phyloP scores from a whole-genome alignment of 805 yeast species.

The Ogataea paradorogensis region DNA sequence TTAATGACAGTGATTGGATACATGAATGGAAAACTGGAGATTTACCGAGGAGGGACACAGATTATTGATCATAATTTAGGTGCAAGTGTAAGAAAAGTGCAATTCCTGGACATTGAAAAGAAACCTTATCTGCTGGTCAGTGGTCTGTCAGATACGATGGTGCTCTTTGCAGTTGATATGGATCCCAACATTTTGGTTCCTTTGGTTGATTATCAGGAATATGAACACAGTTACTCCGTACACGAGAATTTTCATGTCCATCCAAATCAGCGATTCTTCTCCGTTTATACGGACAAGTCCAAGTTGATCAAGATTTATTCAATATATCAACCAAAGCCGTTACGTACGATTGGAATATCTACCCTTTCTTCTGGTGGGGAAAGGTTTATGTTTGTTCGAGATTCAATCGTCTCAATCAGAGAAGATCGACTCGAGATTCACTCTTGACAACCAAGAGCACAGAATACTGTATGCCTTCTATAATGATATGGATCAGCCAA shows the following conservation, averaged over 20 bases:
- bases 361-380: conserved; percentile 4
- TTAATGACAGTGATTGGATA: conserved; percentile 1
- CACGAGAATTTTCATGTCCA: conserved; percentile 15
- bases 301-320: conserved; percentile 14
- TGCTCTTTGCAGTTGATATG: conserved; percentile 7
- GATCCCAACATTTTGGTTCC: background rate
- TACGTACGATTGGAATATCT: conserved; percentile 4
- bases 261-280: conserved; percentile 9
- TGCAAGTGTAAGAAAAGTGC: conserved; percentile 15
- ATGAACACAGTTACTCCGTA: conserved; percentile 9
- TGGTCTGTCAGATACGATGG: conserved; percentile 13
- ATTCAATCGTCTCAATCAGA: conserved; percentile 6
- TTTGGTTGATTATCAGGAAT: conserved; percentile 11
- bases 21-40: conserved; percentile 6
- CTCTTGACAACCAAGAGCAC: conserved; percentile 1
- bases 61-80: conserved; percentile 2
- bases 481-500: too few relatives aligned
- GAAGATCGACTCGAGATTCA: conserved; percentile 7
- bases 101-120: conserved; percentile 1
- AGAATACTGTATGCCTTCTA: too few relatives aligned
- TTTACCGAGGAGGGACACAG: background rate
- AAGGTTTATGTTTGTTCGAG: conserved; percentile 12
- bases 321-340: conserved; percentile 11
- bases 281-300: conserved; percentile 9
- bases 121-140: conserved; percentile 13